A percentile compares a stretch with the other conserved stretches of the same genome.
Evolutionary conservation across 2,329 filamentous ascomycete genomes (phyloP).

Genomic region (Thelonectria rubi): DNA sequence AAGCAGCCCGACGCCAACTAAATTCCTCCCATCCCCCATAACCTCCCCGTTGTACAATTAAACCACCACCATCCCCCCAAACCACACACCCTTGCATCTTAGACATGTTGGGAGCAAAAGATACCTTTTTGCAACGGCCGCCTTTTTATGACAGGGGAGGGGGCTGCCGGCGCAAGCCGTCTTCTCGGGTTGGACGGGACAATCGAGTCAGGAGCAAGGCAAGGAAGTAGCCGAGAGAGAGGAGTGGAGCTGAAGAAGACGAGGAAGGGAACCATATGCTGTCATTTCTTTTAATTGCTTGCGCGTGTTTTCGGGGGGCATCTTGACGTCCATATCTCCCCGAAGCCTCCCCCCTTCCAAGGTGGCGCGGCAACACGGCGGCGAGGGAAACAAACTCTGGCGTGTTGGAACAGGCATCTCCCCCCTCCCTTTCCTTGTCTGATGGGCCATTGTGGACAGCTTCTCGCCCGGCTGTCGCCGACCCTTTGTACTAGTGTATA

Average conservation of each 20-base stretch:
- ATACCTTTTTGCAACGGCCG: slow-evolving; percentile 19
- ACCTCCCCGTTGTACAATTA: slow-evolving; percentile 43
- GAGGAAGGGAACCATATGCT: slow-evolving; percentile 6
- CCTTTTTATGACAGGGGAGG: slow-evolving; percentile 17
- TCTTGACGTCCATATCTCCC: slow-evolving; percentile 3
- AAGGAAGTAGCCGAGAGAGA: slow-evolving; percentile 3
- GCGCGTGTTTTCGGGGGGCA: slow-evolving; percentile 10
- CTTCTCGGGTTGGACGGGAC: not conserved
- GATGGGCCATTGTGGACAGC: not conserved
- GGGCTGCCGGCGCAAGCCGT: slow-evolving; percentile 11
- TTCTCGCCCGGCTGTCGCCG: slow-evolving; percentile 33
- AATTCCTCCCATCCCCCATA: slow-evolving; percentile 30
- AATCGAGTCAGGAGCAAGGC: not conserved
- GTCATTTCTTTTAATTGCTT: slow-evolving; percentile 4
- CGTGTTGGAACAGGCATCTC: no score
- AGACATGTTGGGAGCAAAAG: slow-evolving; percentile 29
- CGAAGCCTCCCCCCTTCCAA: not conserved
- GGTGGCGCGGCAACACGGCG: slow-evolving; percentile 3
- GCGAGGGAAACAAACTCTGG: not conserved
- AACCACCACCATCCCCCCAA: slow-evolving; percentile 22
- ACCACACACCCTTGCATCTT: slow-evolving; percentile 26
- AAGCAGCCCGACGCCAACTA: slow-evolving; percentile 89
- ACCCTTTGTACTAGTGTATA: slow-evolving; percentile 51
- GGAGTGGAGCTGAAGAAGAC: not conserved
- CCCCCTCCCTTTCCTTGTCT: no score